Evolutionary conservation across 257 asterid species (phyloP).

Genomic region (Primulina eburnea): DNA sequence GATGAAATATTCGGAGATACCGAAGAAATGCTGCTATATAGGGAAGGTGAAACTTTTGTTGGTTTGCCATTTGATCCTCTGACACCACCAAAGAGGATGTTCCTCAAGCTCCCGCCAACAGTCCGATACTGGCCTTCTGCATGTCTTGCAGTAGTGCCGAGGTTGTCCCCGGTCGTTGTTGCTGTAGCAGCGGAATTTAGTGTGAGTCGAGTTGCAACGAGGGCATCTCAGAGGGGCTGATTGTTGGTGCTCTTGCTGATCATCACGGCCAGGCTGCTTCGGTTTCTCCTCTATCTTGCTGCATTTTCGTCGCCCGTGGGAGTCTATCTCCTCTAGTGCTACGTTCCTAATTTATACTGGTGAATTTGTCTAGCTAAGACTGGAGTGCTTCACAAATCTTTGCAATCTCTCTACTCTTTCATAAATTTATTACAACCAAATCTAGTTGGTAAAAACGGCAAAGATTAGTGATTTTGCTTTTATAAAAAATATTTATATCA

Average conservation of each 20-base stretch:
- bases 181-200: too few species aligned
- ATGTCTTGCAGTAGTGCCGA: constrained; percentile 37
- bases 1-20: constrained; percentile 12
- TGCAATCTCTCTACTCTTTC: background rate
- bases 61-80: constrained; percentile 19
- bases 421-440: background rate
- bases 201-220: constrained; percentile 32
- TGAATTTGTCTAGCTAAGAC: background rate
- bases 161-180: too few species aligned
- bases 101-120: constrained; percentile 39
- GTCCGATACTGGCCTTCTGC: constrained; percentile 44
- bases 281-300: background rate
- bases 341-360: background rate
- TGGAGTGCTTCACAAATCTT: background rate
- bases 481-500: too few species aligned
- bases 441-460: background rate
- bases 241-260: constrained; percentile 25
- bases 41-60: constrained; percentile 31
- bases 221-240: constrained; percentile 32
- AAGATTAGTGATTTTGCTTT: background rate
- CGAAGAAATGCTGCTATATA: background rate
- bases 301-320: background rate
- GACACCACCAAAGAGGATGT: constrained; percentile 36
- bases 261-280: constrained; percentile 13
- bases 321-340: too few species aligned